Evolutionary conservation across 257 asterid species (phyloP).

Genomic region (Ilex asprella): DNA sequence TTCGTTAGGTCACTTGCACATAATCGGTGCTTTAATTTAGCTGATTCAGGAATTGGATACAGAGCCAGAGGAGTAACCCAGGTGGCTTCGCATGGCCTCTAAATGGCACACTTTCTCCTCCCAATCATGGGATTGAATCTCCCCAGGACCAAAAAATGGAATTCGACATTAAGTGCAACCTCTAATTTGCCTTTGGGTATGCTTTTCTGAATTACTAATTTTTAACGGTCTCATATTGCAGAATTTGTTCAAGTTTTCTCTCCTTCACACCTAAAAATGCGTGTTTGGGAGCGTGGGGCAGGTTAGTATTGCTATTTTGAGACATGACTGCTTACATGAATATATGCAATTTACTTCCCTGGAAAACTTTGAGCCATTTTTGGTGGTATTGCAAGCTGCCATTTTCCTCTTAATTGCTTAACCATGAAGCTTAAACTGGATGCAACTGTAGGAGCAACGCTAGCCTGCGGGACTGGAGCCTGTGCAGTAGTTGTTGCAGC

Average conservation of each 20-base stretch:
- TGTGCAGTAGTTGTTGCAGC: conserved; percentile 93
- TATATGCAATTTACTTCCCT: neutral
- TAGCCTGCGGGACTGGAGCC: conserved; percentile 98
- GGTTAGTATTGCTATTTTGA: conserved; percentile 32
- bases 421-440: conserved; percentile 8
- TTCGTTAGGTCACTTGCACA: too few relatives aligned
- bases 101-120: too few relatives aligned
- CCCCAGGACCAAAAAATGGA: too few relatives aligned
- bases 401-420: neutral
- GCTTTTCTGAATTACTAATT: too few relatives aligned
- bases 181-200: too few relatives aligned
- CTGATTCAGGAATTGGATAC: too few relatives aligned
- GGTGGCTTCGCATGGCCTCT: too few relatives aligned
- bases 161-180: too few relatives aligned
- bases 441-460: conserved; percentile 59
- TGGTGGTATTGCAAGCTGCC: conserved; percentile 3
- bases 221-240: conserved; percentile 23
- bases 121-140: too few relatives aligned
- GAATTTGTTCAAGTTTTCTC: conserved; percentile 90
- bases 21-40: too few relatives aligned
- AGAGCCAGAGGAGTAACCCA: too few relatives aligned
- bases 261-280: conserved; percentile 84
- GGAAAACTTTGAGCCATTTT: neutral
- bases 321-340: neutral
- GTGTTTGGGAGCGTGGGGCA: conserved; percentile 99